These are phyloP conservation scores for Clarkia xantiana DNA, from an alignment of 345 rosid genomes.

Conservation along the genomic window DNA sequence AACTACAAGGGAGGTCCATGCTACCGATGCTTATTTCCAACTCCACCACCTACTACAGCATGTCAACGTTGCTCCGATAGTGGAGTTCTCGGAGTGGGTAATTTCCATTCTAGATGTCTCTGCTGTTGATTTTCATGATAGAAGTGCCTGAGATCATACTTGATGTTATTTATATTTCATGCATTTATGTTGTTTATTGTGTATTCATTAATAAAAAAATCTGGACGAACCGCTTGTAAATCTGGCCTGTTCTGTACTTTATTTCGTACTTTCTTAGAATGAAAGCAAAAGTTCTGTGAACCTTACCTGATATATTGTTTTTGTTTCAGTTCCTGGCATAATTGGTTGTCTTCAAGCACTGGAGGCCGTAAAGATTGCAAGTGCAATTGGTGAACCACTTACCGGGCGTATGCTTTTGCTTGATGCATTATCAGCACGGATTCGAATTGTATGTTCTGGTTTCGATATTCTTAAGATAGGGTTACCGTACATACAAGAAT, in stretches of 20 bases:
- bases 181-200: no score
- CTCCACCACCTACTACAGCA: constrained; percentile 72
- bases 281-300: no score
- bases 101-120: background rate
- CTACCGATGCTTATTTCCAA: constrained; percentile 73
- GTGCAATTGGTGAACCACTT: constrained; percentile 73
- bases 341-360: constrained; percentile 94
- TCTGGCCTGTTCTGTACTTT: no score
- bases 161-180: no score
- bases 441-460: constrained; percentile 51
- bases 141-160: no score
- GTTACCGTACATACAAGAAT: no score
- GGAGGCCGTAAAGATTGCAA: constrained; percentile 87
- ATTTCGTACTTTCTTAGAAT: no score
- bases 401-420: constrained; percentile 80
- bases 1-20: constrained; percentile 73
- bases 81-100: constrained; percentile 88
- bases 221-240: no score
- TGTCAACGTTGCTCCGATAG: constrained; percentile 85
- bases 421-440: constrained; percentile 75
- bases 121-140: background rate
- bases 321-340: constrained; percentile 64
- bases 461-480: background rate
- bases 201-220: no score
- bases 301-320: no score